Conservation (phyloP, 805 yeast species). For the Candida andamanensis region DNA sequence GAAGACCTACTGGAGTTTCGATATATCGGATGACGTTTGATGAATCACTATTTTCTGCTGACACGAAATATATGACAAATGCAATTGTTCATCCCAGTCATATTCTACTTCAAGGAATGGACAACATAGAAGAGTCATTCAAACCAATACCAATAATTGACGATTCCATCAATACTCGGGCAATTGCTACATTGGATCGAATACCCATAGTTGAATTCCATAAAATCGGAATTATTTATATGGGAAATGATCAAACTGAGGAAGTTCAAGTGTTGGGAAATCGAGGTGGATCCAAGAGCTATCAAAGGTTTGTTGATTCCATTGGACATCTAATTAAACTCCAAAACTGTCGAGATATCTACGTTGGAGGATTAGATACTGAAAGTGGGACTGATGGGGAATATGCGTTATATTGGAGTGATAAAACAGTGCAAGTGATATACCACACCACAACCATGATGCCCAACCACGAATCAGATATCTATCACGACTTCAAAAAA, state of each 20-base stretch:
- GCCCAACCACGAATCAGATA: slow-evolving; percentile 50
- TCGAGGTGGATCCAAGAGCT: slow-evolving; percentile 56
- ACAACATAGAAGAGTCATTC: slow-evolving; percentile 33
- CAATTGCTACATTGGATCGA: slow-evolving; percentile 61
- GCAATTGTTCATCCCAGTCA: slow-evolving; percentile 33
- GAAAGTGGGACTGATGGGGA: slow-evolving; percentile 70
- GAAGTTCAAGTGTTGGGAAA: slow-evolving; percentile 67
- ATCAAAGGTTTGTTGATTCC: slow-evolving; percentile 51
- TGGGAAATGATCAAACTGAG: slow-evolving; percentile 58
- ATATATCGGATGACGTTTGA: slow-evolving; percentile 43
- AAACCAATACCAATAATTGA: slow-evolving; percentile 51
- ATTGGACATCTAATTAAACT: slow-evolving; percentile 61
- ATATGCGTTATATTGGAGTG: slow-evolving; percentile 67
- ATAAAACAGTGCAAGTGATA: slow-evolving; percentile 63
- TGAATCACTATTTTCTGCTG: slow-evolving; percentile 12
- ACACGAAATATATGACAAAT: slow-evolving; percentile 1
- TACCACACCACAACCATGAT: slow-evolving; percentile 81
- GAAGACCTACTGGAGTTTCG: slow-evolving; percentile 66
- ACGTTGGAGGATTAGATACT: slow-evolving; percentile 76
- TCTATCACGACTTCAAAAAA: slow-evolving; percentile 53
- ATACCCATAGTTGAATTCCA: slow-evolving; percentile 75
- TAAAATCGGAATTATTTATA: slow-evolving; percentile 73
- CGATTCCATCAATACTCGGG: slow-evolving; percentile 41
- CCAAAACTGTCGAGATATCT: slow-evolving; percentile 48
- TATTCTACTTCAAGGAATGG: slow-evolving; percentile 46